Base-by-base conservation (phyloP, 139 green algal species). In the Bryopsis sp. region DNA sequence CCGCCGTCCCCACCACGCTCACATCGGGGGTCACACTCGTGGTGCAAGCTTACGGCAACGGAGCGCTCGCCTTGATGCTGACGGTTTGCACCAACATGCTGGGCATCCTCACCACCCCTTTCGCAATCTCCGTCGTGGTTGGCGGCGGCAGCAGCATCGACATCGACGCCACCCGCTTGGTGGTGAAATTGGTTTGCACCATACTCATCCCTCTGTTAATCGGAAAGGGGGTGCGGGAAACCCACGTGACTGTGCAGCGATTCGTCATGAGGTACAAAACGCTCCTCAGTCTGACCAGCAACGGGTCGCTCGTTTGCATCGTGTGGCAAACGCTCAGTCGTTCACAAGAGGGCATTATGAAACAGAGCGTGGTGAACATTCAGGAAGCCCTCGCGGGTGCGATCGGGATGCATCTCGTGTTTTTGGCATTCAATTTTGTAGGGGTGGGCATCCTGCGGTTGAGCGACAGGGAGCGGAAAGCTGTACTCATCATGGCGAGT, bases 61-160 rank as follows among this genome's bases (percentile, higher is more conserved):
- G 73, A 1, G 82, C 88, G 4, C 74, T 96, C 46, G 85, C 85
- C 7, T 76, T 96, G 19, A 74, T 94, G 48, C 81, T 96, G 37
- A 92, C 84, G 2, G 85, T 93, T 3, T 67, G 24, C 39, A 85
- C 78, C 48, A 96, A 96, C 76, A 50, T 95, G 22, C 34, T 90
- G 0, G 89, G 79, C 22, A 86, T 96, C 38, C 72, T 90, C 47
- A 91, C 86, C 3, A 74, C 81, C 5, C 87, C 87, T 0, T 58
- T 88, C 0, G 72, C 81, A 39, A 80, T 91, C 3, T 79, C 80
- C 3, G 33, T 80, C 24, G 71, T 91, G 29, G 74, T 91, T 2
- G 69, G 72, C 0, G 67, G 26, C 34, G n/a, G n/a, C n/a, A 75
- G 66, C 5, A 67, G 73, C 22, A 77, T 79, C n/a, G 48, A 78